phyloP scores from a whole-genome alignment of 305 asterid genomes.

The Rubia balearica region DNA sequence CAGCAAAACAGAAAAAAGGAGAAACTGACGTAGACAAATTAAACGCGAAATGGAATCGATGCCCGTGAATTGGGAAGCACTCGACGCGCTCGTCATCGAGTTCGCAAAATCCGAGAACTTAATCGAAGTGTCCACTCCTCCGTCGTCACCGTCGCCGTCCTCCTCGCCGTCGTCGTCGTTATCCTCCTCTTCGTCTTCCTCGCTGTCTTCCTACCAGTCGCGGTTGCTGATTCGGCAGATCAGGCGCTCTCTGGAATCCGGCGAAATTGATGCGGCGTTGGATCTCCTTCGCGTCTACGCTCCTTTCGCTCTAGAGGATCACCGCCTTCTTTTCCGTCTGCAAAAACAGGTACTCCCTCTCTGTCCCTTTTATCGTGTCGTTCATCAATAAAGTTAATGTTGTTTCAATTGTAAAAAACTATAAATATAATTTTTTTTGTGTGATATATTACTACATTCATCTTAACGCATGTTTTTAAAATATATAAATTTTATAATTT shows the following conservation, averaged over 20 bases:
- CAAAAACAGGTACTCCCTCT: constrained; percentile 63
- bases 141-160: constrained; percentile 28
- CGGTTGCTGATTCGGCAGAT: constrained; percentile 76
- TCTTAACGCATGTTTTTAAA: too few species aligned
- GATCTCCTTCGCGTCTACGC: constrained; percentile 59
- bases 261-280: constrained; percentile 69
- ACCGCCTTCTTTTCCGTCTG: constrained; percentile 83
- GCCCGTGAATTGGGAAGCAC: constrained; percentile 87
- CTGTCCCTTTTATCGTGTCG: too few species aligned
- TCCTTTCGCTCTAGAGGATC: constrained; percentile 70
- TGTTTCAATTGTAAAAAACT: too few species aligned
- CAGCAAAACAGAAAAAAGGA: background rate
- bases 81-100: constrained; percentile 79
- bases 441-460: too few species aligned
- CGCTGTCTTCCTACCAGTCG: constrained; percentile 60
- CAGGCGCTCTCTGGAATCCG: constrained; percentile 65
- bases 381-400: too few species aligned
- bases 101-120: constrained; percentile 84
- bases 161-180: constrained; percentile 29
- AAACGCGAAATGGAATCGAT: constrained; percentile 42
- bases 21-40: background rate
- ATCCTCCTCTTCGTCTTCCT: constrained; percentile 25
- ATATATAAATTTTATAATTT: too few species aligned
- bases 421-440: too few species aligned
- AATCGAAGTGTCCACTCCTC: constrained; percentile 48